Base-by-base conservation (phyloP, 805 yeast genomes). In the Komagataella populi region DNA sequence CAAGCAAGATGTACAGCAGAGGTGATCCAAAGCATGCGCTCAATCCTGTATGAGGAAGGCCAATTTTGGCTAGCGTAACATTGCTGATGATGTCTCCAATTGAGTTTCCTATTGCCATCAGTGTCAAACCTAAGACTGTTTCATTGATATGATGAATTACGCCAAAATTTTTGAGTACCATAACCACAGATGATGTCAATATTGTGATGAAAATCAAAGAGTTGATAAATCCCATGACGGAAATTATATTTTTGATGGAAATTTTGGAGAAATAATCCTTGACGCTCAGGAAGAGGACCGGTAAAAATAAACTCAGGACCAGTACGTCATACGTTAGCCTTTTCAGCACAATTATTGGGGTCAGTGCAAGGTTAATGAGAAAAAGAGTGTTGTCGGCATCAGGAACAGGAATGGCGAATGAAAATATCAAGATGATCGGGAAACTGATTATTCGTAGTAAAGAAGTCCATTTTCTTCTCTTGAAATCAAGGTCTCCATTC, bases 11-110 rank as follows among this genome's bases (percentile, higher is more conserved):
- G 46, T 74, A 66, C 12, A 77, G 57, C 12, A 77, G 60, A 0
- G 81, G 80, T 1, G 82, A 73, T 1, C 83, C 82, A 52, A 77
- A 66, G 55, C 81, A 76, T 0, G 82, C 71, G 55, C 73, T 73
- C 6, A 77, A 60, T 0, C 81, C 81, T 8, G 70, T 70, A 6
- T 70, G 57, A 6, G 78, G 70, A 10, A 63, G 53, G 0, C 69
- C 70, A 6, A 64, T 50, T 2, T 61, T 61, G 1, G 70, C 59
- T 12, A 77, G 60, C 6, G 80, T 72, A 2, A 69, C 57, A 54
- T 77, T 76, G n/a, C 79, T 71, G 30, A 77, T 67, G 44, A 77
- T 60, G 55, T 77, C 82, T 23, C 78, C 79, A 39, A 76, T 62
- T 4, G 79, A 76, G 54, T 77, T 77, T 39, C 77, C 74, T 23